Base-by-base conservation (phyloP, 2,329 filamentous ascomycete genomes). In the Cladosporium sphaerospermum region DNA sequence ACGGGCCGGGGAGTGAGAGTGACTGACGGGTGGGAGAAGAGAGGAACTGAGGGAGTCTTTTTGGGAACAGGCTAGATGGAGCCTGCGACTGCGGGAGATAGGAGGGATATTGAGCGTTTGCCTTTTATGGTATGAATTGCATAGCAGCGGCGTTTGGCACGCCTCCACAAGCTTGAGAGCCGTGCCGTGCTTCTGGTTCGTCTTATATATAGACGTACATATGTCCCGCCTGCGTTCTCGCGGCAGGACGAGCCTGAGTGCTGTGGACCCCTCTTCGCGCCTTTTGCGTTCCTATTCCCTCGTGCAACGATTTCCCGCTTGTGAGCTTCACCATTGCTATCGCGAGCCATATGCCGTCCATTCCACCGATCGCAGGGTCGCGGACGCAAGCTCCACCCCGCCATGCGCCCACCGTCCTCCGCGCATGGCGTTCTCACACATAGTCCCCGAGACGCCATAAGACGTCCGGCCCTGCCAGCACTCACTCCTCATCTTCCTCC, bases 1-100 rank as follows among this genome's bases (percentile, higher is more conserved):
- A 65, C 52, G 72, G 71, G 19, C 69, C 68, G 9, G 75, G 73
- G 9, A 78, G 74, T 54, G 76, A 71, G 56, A 78, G 74, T 59
- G 75, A 78, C 54, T 70, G 59, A 65, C 18, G 23, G 8, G 31
- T 2, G 23, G 23, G n/a, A 8, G n/a, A 14, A n/a, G 11, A 18
- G n/a, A 14, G 36, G 16, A 4, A 11, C 10, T 39, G 11, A 39
- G 4, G n/a, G 36, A 9, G 4, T 14, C 36, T 45, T 23, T 14
- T 41, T 13, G 23, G 8, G 4, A 9, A 45, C 8, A 3, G 9
- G n/a, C 11, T 14, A 39, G 16, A 39, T 14, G 36, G 36, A 39
- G 36, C 1, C 11, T 39, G 16, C n/a, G 13, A 39, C 6, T 18
- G 3, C 36, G 36, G 18, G n/a, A 11, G 23, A 7, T 11, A 11